Evolutionary conservation across 495 filamentous ascomycete species (phyloP).

Genomic region (Podospora australis): DNA sequence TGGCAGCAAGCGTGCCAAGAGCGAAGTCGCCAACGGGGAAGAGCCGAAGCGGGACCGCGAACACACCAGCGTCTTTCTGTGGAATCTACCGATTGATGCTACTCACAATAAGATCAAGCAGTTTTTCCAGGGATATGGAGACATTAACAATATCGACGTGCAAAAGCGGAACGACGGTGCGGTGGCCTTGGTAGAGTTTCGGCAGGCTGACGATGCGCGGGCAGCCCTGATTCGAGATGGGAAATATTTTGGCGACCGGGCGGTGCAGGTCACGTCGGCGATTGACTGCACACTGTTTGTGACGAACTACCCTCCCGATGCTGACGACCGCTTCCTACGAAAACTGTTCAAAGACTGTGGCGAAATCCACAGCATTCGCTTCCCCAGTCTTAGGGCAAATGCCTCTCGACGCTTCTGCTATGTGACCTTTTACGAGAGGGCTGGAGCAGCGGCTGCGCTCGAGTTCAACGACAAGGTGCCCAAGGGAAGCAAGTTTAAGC

Average conservation of each 20-base stretch:
- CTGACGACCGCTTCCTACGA: conserved; percentile 75
- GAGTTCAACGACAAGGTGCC: conserved; percentile 61
- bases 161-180: conserved; percentile 50
- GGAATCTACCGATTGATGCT: conserved; percentile 61
- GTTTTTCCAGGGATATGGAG: conserved; percentile 86
- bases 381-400: conserved; percentile 84
- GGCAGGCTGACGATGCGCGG: conserved; percentile 67
- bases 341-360: conserved; percentile 70
- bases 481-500: conserved; percentile 52
- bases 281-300: conserved; percentile 77
- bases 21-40: conserved; percentile 31
- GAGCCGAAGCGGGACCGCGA: conserved; percentile 75
- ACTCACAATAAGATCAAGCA: conserved; percentile 69
- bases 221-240: conserved; percentile 72
- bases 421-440: conserved; percentile 67
- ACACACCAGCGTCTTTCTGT: conserved; percentile 75
- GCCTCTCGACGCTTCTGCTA: conserved; percentile 90
- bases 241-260: conserved; percentile 63
- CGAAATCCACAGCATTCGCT: conserved; percentile 77
- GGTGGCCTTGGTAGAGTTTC: conserved; percentile 79
- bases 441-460: conserved; percentile 59
- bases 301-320: conserved; percentile 80
- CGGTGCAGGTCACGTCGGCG: conserved; percentile 66
- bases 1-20: conserved; percentile 54
- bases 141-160: conserved; percentile 68